Conservation (phyloP, 352 stramenopile genomes). For the Pythium dissotocum region DNA sequence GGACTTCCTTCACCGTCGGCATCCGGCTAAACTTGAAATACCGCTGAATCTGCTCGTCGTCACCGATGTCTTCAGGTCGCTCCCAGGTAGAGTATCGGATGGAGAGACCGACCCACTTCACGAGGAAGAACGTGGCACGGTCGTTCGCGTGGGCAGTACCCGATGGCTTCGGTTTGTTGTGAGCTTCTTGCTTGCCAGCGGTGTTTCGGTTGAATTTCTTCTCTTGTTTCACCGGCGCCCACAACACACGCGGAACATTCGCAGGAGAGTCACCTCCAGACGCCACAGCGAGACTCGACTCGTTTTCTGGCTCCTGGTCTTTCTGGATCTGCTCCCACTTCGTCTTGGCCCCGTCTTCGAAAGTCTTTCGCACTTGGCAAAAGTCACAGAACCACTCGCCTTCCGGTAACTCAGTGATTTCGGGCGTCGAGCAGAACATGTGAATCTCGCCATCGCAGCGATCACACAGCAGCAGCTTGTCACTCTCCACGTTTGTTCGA, state of each 20-base stretch:
- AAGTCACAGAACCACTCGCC: slow-evolving; percentile 86
- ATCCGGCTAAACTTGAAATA: slow-evolving; percentile 90
- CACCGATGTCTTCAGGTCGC: slow-evolving; percentile 84
- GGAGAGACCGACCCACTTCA: slow-evolving; percentile 87
- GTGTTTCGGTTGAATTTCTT: slow-evolving; percentile 77
- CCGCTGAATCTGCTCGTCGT: slow-evolving; percentile 86
- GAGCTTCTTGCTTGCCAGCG: slow-evolving; percentile 24
- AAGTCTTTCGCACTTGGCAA: slow-evolving; percentile 57
- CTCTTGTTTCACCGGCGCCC: slow-evolving; percentile 43
- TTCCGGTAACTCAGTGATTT: slow-evolving; percentile 67
- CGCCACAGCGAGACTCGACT: not conserved
- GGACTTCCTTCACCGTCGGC: slow-evolving; percentile 80
- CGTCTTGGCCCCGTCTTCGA: slow-evolving; percentile 31
- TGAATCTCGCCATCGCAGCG: slow-evolving; percentile 88
- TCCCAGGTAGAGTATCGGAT: slow-evolving; percentile 89
- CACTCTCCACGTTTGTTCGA: slow-evolving; percentile 69
- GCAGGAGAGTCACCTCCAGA: not conserved
- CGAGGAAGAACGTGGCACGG: slow-evolving; percentile 81
- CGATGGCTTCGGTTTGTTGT: slow-evolving; percentile 10
- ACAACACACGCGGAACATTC: slow-evolving; percentile 55
- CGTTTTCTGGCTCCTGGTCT: not conserved
- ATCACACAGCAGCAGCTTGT: slow-evolving; percentile 82
- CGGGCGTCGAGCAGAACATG: slow-evolving; percentile 78
- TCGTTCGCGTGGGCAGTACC: slow-evolving; percentile 29
- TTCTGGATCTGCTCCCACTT: slow-evolving; percentile 13